These are phyloP conservation scores for Aphanomyces stellatus DNA, from an alignment of 352 stramenopile genomes.

Conservation along the genomic window DNA sequence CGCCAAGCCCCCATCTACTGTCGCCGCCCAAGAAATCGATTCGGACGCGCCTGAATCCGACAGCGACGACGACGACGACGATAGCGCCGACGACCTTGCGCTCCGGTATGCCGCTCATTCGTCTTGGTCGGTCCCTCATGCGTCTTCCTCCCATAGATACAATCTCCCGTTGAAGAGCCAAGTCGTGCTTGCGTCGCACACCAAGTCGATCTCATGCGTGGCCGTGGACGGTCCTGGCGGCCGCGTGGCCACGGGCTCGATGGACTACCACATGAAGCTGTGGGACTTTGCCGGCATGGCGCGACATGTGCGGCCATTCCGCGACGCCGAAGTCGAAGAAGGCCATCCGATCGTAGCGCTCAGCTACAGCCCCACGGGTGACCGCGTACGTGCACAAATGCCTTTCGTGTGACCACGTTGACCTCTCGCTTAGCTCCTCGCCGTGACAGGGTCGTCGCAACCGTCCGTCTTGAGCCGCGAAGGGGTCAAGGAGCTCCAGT, in stretches of 20 bases:
- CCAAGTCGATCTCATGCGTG: constrained; percentile 55
- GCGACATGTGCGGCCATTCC: constrained; percentile 66
- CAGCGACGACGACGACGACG: constrained; percentile 27
- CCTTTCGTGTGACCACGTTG: not conserved
- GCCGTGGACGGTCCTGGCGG: constrained; percentile 56
- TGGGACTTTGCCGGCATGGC: constrained; percentile 85
- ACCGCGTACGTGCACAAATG: constrained; percentile 26
- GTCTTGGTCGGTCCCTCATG: not conserved
- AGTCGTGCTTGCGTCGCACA: constrained; percentile 46
- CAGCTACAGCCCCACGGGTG: constrained; percentile 72
- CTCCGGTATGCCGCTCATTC: constrained; percentile 19
- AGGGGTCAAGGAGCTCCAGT: constrained; percentile 70
- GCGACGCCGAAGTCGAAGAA: constrained; percentile 70
- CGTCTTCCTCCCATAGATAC: constrained; percentile 26
- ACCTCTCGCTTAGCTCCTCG: constrained; percentile 28
- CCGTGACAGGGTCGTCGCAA: constrained; percentile 58
- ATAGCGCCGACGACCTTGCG: constrained; percentile 43
- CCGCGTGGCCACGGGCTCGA: constrained; percentile 65
- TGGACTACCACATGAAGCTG: constrained; percentile 80
- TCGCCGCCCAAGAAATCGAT: not conserved
- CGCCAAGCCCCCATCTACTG: not conserved
- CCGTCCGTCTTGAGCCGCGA: constrained; percentile 69
- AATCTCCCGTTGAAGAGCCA: constrained; percentile 62
- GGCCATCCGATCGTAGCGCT: constrained; percentile 66
- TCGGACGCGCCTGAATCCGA: constrained; percentile 25